Percentiles rank a stretch among this genome's conserved stretches.
Conservation (phyloP, 2,329 filamentous ascomycete genomes). For the Chrysoporthe austroafricana region DNA sequence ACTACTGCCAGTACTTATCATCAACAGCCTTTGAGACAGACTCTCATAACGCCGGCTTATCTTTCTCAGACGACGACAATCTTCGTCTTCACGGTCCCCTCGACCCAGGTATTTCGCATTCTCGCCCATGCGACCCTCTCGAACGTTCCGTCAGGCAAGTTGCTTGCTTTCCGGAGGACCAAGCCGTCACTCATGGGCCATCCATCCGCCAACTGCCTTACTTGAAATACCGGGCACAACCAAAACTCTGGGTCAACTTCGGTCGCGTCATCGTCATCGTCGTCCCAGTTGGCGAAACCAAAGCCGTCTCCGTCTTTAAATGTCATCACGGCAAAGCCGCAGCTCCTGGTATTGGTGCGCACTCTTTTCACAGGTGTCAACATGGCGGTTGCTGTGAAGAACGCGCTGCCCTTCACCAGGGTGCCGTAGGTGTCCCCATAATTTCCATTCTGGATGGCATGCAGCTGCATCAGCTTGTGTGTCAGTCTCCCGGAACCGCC, state of each 20-base stretch:
- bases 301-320: not conserved
- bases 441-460: not conserved
- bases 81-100: not conserved
- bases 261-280: slow-evolving; percentile 1
- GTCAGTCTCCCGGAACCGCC: not conserved
- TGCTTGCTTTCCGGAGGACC: not conserved
- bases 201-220: not conserved
- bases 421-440: not conserved
- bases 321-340: not conserved
- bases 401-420: not conserved
- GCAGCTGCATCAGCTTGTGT: slow-evolving; percentile 1
- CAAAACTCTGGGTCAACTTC: not conserved
- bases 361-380: not conserved
- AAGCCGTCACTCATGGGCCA: not conserved
- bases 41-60: not conserved
- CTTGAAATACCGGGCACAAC: slow-evolving; percentile 4
- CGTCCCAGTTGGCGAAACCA: slow-evolving; percentile 3
- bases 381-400: not conserved
- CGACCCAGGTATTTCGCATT: not conserved
- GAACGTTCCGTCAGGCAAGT: not conserved
- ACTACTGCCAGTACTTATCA: not conserved
- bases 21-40: not conserved
- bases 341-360: not conserved
- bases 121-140: slow-evolving; percentile 5
- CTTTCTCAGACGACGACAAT: not conserved